These are phyloP conservation scores for Cynara cardunculus DNA, from an alignment of 129 eudicot species.

Conservation along the genomic window DNA sequence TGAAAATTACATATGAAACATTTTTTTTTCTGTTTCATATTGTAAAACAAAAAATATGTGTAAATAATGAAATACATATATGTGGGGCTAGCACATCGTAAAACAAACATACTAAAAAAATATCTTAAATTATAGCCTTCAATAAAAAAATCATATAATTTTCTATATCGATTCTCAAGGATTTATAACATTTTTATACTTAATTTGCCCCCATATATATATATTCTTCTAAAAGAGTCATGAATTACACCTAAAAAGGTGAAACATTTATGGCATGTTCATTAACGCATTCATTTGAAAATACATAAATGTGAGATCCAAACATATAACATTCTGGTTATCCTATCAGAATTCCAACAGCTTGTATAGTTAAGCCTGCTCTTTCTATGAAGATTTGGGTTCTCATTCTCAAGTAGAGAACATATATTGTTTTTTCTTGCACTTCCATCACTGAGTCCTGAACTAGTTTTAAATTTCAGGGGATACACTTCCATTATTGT, in stretches of 20 bases:
- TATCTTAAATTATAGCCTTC: too few relatives aligned
- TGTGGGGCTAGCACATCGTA: too few relatives aligned
- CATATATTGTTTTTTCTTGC: not conserved
- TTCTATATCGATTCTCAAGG: too few relatives aligned
- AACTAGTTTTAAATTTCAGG: constrained; percentile 6
- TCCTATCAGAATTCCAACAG: not conserved
- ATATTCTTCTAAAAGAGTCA: not conserved
- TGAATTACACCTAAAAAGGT: not conserved
- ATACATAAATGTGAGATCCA: not conserved
- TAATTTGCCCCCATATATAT: not conserved
- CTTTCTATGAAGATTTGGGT: not conserved
- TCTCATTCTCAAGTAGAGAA: too few relatives aligned
- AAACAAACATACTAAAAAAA: too few relatives aligned
- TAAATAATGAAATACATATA: too few relatives aligned
- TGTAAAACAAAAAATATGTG: too few relatives aligned
- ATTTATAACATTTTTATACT: too few relatives aligned
- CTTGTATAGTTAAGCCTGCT: not conserved
- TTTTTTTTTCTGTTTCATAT: too few relatives aligned
- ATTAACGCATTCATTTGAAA: not conserved
- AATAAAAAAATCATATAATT: too few relatives aligned
- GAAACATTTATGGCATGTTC: not conserved
- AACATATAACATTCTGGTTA: not conserved
- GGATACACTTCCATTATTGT: not conserved
- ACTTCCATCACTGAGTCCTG: not conserved
- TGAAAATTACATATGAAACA: not conserved